Percentiles rank a stretch among this genome's conserved stretches.
Evolutionary conservation across 345 rosid genomes (phyloP).

Genomic region (Zanthoxylum bungeanum): DNA sequence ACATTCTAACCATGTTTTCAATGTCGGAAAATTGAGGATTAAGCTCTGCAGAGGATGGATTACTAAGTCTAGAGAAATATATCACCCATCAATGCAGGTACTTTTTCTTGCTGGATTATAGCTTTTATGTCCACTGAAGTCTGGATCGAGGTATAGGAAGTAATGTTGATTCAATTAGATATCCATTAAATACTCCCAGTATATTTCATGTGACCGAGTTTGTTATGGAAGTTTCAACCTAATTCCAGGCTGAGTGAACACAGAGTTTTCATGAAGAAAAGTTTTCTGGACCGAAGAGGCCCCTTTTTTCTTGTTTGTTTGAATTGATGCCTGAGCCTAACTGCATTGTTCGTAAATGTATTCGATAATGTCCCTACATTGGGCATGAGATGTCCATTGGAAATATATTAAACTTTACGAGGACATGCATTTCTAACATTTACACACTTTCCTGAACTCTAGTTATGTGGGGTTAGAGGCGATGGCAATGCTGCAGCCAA

Average conservation of each 20-base stretch:
- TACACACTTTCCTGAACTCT: constrained; percentile 8
- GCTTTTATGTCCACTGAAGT: no score
- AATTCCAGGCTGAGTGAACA: neutral
- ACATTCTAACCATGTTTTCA: constrained; percentile 54
- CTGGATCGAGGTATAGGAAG: neutral
- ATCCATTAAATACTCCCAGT: neutral
- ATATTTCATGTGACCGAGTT: neutral
- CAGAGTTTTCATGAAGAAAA: neutral
- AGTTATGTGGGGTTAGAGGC: constrained; percentile 85
- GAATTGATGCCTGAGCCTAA: neutral
- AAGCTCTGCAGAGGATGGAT: constrained; percentile 98
- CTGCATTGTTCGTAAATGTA: no score
- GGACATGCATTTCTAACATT: constrained; percentile 6
- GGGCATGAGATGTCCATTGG: no score
- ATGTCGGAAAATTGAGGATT: constrained; percentile 83
- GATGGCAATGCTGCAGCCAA: constrained; percentile 50
- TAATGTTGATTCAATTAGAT: neutral
- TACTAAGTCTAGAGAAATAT: constrained; percentile 90
- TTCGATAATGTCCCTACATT: no score
- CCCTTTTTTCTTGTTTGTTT: neutral
- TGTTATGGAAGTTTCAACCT: neutral
- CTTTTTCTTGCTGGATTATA: neutral
- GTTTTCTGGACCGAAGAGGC: neutral
- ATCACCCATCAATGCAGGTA: constrained; percentile 89
- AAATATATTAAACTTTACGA: no score